These are phyloP conservation scores for Gossypium anomalum DNA, from an alignment of 345 rosid species.

Conservation along the genomic window DNA sequence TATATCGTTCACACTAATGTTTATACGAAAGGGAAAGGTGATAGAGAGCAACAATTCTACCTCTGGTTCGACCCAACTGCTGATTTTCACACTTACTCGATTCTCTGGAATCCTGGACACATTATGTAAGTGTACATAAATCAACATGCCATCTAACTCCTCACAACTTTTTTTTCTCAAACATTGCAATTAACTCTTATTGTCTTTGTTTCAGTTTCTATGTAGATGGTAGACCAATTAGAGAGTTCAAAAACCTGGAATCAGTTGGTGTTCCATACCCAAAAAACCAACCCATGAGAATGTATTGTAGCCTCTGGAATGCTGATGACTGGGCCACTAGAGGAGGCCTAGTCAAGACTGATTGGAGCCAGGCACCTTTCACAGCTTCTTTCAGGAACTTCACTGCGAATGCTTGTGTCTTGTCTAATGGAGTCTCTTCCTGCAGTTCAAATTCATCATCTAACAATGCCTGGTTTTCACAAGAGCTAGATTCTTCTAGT, in stretches of 20 bases:
- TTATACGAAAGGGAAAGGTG: background rate
- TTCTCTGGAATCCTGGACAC: conserved; percentile 45
- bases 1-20: background rate
- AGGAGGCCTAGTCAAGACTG: conserved; percentile 38
- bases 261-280: background rate
- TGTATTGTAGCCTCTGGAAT: background rate
- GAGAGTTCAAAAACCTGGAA: background rate
- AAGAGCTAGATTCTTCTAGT: background rate
- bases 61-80: conserved; percentile 6
- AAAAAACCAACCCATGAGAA: background rate
- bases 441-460: conserved; percentile 14
- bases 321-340: conserved; percentile 24
- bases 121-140: conserved; percentile 29
- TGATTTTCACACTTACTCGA: conserved; percentile 53
- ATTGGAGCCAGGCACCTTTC: conserved; percentile 48
- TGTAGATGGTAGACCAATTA: background rate
- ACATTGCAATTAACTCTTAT: background rate
- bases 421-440: conserved; percentile 31
- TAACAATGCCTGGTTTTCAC: background rate
- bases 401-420: conserved; percentile 33
- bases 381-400: conserved; percentile 41
- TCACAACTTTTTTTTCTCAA: background rate
- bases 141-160: background rate
- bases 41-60: background rate
- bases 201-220: conserved; percentile 6